Base-by-base conservation (phyloP, 768 basidiomycete genomes). In the Hygrocybe punicea region DNA sequence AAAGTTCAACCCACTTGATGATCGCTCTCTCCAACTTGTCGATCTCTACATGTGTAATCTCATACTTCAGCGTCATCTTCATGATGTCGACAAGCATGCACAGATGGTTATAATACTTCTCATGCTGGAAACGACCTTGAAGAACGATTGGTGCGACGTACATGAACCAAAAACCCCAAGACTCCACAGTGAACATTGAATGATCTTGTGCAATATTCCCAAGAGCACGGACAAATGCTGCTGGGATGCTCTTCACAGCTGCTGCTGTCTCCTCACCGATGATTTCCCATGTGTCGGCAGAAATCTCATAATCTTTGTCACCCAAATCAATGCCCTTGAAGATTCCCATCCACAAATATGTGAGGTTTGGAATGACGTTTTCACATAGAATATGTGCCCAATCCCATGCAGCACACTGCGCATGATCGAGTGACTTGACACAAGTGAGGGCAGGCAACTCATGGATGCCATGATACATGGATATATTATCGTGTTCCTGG, bases 371-470 rank as follows among this genome's bases (percentile, higher is more conserved):
- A 8, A 76, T 58, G 2, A 76, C 57, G 55, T 81, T 81, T 56
- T 80, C 78, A 40, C 67, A 71, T 23, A 81, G 57, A 0, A 76
- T 63, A 45, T 82, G 80, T 74, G 81, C 79, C 58, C 71, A 74
- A 53, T 81, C 79, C 61, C 70, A 75, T 0, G 78, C 76, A 4
- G 71, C 63, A 0, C 69, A 69, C n/a, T 51, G 7, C 11, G 75
- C 66, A 61, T 69, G 68, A 23, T 67, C 57, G 17, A 76, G 51
- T 0, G 71, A 74, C 0, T 58, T 47, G 1, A 77, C 67, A 0
- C 56, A 21, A 3, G 55, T 39, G 17, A 78, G 64, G 0, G 68
- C 55, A 1, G 75, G 63, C 8, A 60, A 17, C 14, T 65, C 68
- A 23, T 69, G 68, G 56, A 75, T 69, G 4, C 77, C 73, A 29